Evolutionary conservation across 345 rosid genomes (phyloP).

Genomic region (Boechera divaricarpa): DNA sequence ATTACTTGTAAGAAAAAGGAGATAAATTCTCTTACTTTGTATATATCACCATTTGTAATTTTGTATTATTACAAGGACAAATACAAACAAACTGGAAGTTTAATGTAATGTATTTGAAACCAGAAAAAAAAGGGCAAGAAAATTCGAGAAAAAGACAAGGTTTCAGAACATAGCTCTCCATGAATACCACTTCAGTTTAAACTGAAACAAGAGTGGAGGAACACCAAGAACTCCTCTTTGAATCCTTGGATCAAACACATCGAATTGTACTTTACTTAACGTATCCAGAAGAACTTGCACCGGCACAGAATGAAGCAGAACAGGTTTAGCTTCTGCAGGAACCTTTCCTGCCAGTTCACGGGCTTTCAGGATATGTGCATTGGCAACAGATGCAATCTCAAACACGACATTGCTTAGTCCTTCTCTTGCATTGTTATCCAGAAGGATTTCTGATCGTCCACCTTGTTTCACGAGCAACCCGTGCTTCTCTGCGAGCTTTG

Average conservation of each 20-base stretch:
- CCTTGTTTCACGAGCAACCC: conserved; percentile 71
- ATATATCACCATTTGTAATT: conserved; percentile 27
- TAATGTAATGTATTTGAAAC: conserved; percentile 25
- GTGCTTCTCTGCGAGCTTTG: conserved; percentile 71
- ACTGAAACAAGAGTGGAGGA: conserved; percentile 77
- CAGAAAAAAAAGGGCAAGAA: background rate
- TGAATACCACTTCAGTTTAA: conserved; percentile 83
- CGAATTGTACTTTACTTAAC: conserved; percentile 66
- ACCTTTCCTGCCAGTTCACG: conserved; percentile 69
- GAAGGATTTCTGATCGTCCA: conserved; percentile 58
- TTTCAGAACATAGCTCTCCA: conserved; percentile 67
- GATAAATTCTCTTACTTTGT: conserved; percentile 19
- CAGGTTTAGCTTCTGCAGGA: conserved; percentile 74
- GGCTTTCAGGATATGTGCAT: conserved; percentile 80
- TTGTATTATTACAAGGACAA: conserved; percentile 36
- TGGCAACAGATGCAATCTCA: conserved; percentile 91
- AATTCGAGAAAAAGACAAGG: background rate
- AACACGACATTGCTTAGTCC: conserved; percentile 68
- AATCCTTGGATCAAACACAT: conserved; percentile 83
- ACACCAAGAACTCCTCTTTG: conserved; percentile 76
- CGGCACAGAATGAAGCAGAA: conserved; percentile 79
- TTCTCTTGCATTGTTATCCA: conserved; percentile 69
- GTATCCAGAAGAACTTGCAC: conserved; percentile 75
- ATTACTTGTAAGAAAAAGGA: background rate
- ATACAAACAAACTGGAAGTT: conserved; percentile 7